Percentiles rank a stretch among this genome's conserved stretches.
These are phyloP conservation scores for Coemansia sp. DNA, from an alignment of 192 early-diverging fungal genomes.

Conservation along the genomic window DNA sequence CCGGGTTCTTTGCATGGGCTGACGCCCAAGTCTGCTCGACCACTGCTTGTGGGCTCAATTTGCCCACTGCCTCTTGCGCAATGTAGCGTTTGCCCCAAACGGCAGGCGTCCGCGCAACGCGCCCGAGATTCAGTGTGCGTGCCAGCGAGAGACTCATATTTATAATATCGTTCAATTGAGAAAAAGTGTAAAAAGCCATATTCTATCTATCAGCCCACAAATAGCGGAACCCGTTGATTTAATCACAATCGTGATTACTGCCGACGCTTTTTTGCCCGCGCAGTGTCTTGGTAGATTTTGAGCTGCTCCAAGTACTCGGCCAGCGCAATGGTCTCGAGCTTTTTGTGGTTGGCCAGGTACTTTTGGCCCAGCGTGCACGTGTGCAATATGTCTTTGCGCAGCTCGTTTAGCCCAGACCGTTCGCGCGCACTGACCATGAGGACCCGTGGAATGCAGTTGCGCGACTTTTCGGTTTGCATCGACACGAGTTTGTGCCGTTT, in stretches of 20 bases:
- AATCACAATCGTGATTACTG: not conserved
- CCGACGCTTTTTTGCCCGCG: constrained; percentile 18
- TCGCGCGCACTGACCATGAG: constrained; percentile 65
- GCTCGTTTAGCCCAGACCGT: constrained; percentile 62
- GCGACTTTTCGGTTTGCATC: constrained; percentile 36
- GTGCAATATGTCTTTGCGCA: constrained; percentile 70
- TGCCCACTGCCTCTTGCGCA: not conserved
- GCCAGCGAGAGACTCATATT: constrained; percentile 9
- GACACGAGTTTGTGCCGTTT: constrained; percentile 58
- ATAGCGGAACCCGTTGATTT: not conserved
- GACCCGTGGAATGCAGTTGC: constrained; percentile 49
- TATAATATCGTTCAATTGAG: not conserved
- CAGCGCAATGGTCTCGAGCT: constrained; percentile 42
- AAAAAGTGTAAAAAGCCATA: not conserved
- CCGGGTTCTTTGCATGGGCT: constrained; percentile 50
- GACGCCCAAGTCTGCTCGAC: constrained; percentile 31
- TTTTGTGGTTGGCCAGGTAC: constrained; percentile 45
- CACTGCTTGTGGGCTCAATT: constrained; percentile 11
- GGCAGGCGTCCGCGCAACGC: not conserved
- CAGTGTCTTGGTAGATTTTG: constrained; percentile 40
- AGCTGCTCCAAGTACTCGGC: constrained; percentile 48
- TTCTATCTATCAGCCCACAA: not conserved
- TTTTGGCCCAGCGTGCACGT: constrained; percentile 52
- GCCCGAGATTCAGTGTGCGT: not conserved
- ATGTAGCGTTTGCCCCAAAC: not conserved